Percentiles rank a stretch among this genome's conserved stretches.
These are phyloP conservation scores for Tricholoma matsutake DNA, from an alignment of 768 basidiomycete species.

Conservation along the genomic window DNA sequence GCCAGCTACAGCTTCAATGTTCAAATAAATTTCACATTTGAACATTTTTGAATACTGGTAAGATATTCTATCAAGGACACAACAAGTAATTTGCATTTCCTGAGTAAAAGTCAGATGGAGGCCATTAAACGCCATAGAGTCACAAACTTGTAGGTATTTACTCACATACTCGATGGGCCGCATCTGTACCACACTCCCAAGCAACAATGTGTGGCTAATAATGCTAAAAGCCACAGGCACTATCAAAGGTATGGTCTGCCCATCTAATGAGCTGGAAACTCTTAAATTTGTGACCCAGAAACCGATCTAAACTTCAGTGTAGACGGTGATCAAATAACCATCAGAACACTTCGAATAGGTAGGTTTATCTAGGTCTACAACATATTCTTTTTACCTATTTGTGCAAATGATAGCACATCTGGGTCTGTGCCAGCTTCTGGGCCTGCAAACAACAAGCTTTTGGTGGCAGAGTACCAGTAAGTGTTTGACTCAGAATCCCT, in stretches of 20 bases:
- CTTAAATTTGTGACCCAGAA: neutral
- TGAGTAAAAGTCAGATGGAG: slow-evolving; percentile 15
- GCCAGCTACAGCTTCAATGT: neutral
- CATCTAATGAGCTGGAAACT: neutral
- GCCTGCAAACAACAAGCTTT: neutral
- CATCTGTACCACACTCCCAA: slow-evolving; percentile 8
- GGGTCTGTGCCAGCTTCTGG: neutral
- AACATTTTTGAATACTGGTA: neutral
- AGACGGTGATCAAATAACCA: neutral
- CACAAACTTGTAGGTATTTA: neutral
- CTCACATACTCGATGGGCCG: slow-evolving; percentile 11
- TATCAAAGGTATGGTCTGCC: slow-evolving; percentile 14
- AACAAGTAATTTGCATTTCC: slow-evolving; percentile 3
- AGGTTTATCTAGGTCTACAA: neutral
- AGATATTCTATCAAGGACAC: neutral
- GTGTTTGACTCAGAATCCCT: too few species aligned
- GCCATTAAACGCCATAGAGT: neutral
- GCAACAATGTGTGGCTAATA: slow-evolving; percentile 14
- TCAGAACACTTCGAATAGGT: neutral
- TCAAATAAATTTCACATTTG: neutral
- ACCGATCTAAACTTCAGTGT: neutral
- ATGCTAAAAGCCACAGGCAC: slow-evolving; percentile 15
- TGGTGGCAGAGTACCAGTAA: neutral
- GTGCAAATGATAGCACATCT: neutral
- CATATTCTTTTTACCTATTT: neutral